Conservation (phyloP, 257 asterid species). For the Rubia yunnanensis region DNA sequence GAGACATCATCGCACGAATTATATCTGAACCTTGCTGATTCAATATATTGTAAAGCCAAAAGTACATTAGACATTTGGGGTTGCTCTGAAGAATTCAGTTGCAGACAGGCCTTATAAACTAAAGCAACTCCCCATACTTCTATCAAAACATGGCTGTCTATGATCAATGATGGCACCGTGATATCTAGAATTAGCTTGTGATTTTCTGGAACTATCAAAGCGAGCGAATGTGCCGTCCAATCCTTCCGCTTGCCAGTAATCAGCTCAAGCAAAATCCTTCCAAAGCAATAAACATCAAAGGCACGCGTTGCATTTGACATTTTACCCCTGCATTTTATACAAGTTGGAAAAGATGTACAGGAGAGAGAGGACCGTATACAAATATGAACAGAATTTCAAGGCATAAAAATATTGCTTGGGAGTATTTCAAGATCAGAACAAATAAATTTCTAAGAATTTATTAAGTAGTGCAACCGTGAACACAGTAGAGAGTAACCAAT, state of each 20-base stretch:
- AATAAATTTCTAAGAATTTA: too few relatives aligned
- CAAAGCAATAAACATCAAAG: conserved; percentile 11
- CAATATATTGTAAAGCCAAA: conserved; percentile 55
- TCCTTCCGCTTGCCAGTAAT: conserved; percentile 19
- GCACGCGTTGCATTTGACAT: neutral
- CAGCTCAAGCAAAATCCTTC: conserved; percentile 7
- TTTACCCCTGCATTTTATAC: too few relatives aligned
- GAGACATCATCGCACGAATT: conserved; percentile 23
- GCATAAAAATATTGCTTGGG: too few relatives aligned
- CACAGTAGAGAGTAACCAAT: neutral
- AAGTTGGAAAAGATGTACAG: too few relatives aligned
- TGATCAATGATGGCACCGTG: neutral
- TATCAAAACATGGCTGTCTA: neutral
- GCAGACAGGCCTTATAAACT: conserved; percentile 4
- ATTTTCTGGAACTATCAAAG: conserved; percentile 26
- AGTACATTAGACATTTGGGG: conserved; percentile 74
- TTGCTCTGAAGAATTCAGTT: neutral
- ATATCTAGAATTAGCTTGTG: neutral
- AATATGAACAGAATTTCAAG: too few relatives aligned
- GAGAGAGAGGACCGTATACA: too few relatives aligned
- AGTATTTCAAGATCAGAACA: too few relatives aligned
- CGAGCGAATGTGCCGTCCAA: neutral
- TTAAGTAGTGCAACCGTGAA: too few relatives aligned
- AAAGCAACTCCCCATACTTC: conserved; percentile 6
- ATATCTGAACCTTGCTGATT: conserved; percentile 48